Evolutionary conservation across 2,329 filamentous ascomycete species (phyloP).

Genomic region (Zymoseptoria pseudotritici): DNA sequence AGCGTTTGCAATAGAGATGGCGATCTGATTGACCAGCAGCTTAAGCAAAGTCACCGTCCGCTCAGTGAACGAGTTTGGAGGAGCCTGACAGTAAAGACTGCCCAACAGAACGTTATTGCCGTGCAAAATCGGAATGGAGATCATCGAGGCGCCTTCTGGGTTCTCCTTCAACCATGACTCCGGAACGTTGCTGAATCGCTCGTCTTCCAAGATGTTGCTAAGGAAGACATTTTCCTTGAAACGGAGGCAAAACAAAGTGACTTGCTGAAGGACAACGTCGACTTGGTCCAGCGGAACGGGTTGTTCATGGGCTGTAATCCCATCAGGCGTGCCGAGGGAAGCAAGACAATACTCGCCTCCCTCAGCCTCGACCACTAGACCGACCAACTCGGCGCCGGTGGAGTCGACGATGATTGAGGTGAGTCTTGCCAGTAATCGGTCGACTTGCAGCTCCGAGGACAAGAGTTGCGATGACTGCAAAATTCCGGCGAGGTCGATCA

Average conservation of each 20-base stretch:
- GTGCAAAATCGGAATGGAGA: constrained; percentile 72
- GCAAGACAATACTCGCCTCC: constrained; percentile 62
- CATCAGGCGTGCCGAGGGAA: constrained; percentile 66
- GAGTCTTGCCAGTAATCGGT: constrained; percentile 71
- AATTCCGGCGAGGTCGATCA: constrained; percentile 74
- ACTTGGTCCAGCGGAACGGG: constrained; percentile 58
- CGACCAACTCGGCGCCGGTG: constrained; percentile 65
- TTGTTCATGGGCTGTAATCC: constrained; percentile 58
- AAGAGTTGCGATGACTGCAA: constrained; percentile 72
- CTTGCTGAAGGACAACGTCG: constrained; percentile 65
- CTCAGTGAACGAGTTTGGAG: constrained; percentile 69
- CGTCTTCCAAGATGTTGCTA: constrained; percentile 64
- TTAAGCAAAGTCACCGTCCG: constrained; percentile 50
- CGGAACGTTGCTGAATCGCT: constrained; percentile 69
- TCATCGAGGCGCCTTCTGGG: constrained; percentile 64
- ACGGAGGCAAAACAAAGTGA: constrained; percentile 68
- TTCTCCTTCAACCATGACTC: constrained; percentile 62
- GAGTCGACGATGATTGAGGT: constrained; percentile 74
- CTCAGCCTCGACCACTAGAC: constrained; percentile 66
- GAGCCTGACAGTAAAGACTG: constrained; percentile 67
- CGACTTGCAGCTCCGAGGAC: constrained; percentile 68
- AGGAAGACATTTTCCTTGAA: constrained; percentile 71
- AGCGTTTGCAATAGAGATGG: constrained; percentile 57
- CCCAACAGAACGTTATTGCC: constrained; percentile 61
- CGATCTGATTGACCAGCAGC: constrained; percentile 70